Percentiles rank a stretch among this genome's conserved stretches.
Conservation (phyloP, 371 early-diverging fungal species). For the Capillidium rhysosporum region DNA sequence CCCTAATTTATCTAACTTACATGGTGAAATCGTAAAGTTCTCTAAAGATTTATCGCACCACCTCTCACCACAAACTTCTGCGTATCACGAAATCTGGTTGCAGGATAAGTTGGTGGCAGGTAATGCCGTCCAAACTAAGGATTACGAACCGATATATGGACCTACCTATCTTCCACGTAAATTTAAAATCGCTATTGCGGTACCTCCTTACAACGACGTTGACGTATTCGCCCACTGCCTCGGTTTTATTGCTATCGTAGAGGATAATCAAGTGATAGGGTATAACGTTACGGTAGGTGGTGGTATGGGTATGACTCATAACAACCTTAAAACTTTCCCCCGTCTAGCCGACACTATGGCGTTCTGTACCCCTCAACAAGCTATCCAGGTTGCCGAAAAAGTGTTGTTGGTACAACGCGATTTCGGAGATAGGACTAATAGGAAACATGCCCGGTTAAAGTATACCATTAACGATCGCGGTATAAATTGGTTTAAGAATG, state of each 20-base stretch:
- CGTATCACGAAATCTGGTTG: conserved; percentile 92
- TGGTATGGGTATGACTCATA: conserved; percentile 94
- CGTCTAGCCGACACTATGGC: conserved; percentile 58
- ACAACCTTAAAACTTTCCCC: conserved; percentile 89
- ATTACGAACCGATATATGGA: conserved; percentile 81
- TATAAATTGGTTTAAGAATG: conserved; percentile 65
- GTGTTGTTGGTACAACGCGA: conserved; percentile 84
- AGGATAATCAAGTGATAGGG: conserved; percentile 50
- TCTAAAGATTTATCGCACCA: conserved; percentile 43
- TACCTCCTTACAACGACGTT: conserved; percentile 89
- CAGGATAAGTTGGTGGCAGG: conserved; percentile 71
- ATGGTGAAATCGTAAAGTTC: conserved; percentile 54
- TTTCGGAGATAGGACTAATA: conserved; percentile 84
- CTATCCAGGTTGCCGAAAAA: conserved; percentile 58
- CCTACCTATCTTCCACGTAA: conserved; percentile 82
- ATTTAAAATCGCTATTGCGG: conserved; percentile 82
- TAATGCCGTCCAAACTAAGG: conserved; percentile 40
- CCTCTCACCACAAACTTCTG: conserved; percentile 62
- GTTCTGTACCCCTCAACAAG: conserved; percentile 55
- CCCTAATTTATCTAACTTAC: conserved; percentile 54
- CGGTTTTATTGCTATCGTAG: conserved; percentile 74
- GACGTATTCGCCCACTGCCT: conserved; percentile 88
- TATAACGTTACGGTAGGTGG: conserved; percentile 89
- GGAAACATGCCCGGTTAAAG: conserved; percentile 92
- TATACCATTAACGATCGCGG: conserved; percentile 90